Base-by-base conservation (phyloP, 2,329 filamentous ascomycete species). In the Ophiostoma novo-ulmi region DNA sequence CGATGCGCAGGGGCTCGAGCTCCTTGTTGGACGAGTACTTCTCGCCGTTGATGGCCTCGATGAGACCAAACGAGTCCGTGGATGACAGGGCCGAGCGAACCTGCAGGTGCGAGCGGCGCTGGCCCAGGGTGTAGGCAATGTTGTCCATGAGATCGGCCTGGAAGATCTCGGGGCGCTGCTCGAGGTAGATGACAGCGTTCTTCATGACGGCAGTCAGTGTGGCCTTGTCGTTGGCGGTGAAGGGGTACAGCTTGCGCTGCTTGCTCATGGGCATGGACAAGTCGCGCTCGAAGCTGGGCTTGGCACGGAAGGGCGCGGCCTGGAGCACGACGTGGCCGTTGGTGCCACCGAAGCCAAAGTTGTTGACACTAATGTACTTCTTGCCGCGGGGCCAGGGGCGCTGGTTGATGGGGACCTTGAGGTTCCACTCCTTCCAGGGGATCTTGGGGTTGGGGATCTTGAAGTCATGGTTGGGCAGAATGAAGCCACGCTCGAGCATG, bases 391-490 rank as follows among this genome's bases (percentile, higher is more conserved):
- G 81, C 81, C 81, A 82, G 5, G 77, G 73, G 1, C 73, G 55
- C 2, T 74, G 26, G 22, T 71, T 61, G 0, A 78, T 81, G 0
- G 80, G 79, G 22, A 82, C 75, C 35, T 77, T 48, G 11, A 82
- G 76, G 67, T 77, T 72, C 4, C 66, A 58, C 61, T 76, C 81
- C 63, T 76, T 80, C 1, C 78, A 78, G n/a, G 76, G 71, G 0
- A 86, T 79, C 3, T 74, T 75, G 0, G 81, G 81, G 70, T 80
- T 84, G 10, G 82, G 76, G 1, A 74, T 76, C 1, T 80, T 71
- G 52, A 84, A 77, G 55, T 82, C 80, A 5, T 83, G 76, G 69
- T 84, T 84, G 1, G 81, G 81, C 0, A 81, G 80, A 1, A 85
- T 74, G 0, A 72, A 72, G 8, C 76, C 76, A 41, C 82, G 76